Percentiles rank a stretch among this genome's conserved stretches.
Evolutionary conservation across 495 filamentous ascomycete species (phyloP).

Genomic region (Daldinia bambusicola): DNA sequence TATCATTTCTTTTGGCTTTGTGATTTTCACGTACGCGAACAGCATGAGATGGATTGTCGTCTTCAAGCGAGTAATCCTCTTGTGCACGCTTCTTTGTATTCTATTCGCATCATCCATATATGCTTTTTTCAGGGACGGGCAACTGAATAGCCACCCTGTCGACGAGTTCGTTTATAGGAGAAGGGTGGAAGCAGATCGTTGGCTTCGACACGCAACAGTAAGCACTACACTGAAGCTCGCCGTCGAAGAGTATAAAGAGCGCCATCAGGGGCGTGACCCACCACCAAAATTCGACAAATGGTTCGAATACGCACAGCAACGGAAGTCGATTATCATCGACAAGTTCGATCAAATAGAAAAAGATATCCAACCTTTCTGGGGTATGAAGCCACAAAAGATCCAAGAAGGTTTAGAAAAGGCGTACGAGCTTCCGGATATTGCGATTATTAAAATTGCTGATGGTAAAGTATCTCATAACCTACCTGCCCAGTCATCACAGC

Average conservation of each 20-base stretch:
- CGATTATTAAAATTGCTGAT: slow-evolving; percentile 56
- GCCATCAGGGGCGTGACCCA: slow-evolving; percentile 64
- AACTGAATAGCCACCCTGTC: slow-evolving; percentile 41
- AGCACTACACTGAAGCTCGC: slow-evolving; percentile 64
- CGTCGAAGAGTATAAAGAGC: slow-evolving; percentile 66
- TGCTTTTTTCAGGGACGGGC: slow-evolving; percentile 37
- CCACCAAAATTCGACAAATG: slow-evolving; percentile 75
- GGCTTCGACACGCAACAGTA: slow-evolving; percentile 56
- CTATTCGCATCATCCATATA: slow-evolving; percentile 49
- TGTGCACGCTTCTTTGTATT: slow-evolving; percentile 48
- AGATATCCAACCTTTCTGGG: slow-evolving; percentile 79
- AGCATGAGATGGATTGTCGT: slow-evolving; percentile 54
- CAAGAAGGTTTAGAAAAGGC: slow-evolving; percentile 53
- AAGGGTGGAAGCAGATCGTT: slow-evolving; percentile 58
- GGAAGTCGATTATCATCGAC: slow-evolving; percentile 74
- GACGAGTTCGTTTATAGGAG: slow-evolving; percentile 61
- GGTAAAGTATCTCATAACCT: slow-evolving; percentile 61
- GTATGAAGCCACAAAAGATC: slow-evolving; percentile 68
- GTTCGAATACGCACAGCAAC: slow-evolving; percentile 74
- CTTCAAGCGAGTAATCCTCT: slow-evolving; percentile 52
- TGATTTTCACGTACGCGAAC: slow-evolving; percentile 53
- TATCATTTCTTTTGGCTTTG: slow-evolving; percentile 53
- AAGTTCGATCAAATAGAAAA: slow-evolving; percentile 78
- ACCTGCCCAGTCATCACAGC: slow-evolving; percentile 56
- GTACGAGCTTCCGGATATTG: slow-evolving; percentile 41